These are phyloP conservation scores for Samsoniella hepiali DNA, from an alignment of 2,329 filamentous ascomycete genomes.

Conservation along the genomic window DNA sequence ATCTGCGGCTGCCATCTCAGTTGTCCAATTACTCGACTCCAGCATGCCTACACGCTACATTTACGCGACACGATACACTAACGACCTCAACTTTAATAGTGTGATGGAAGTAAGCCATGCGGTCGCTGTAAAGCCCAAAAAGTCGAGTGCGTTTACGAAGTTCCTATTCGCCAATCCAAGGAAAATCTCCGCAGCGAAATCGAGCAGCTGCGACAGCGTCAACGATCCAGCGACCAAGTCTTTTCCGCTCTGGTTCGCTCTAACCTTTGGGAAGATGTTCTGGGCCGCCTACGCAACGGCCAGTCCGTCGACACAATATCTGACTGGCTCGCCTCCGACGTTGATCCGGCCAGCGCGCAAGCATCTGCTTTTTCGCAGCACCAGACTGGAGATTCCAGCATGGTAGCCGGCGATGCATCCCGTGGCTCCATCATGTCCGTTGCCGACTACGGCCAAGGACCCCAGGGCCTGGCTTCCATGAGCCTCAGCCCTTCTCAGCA, in stretches of 20 bases:
- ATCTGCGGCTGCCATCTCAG: not conserved
- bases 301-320: slow-evolving; percentile 54
- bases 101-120: slow-evolving; percentile 57
- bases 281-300: slow-evolving; percentile 51
- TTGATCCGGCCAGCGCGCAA: slow-evolving; percentile 29
- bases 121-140: slow-evolving; percentile 53
- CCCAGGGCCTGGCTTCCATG: slow-evolving; percentile 30
- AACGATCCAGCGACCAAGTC: slow-evolving; percentile 54
- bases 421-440: slow-evolving; percentile 26
- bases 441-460: slow-evolving; percentile 23
- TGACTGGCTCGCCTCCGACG: slow-evolving; percentile 43
- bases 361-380: slow-evolving; percentile 27
- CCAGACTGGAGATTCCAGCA: slow-evolving; percentile 20
- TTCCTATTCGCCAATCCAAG: slow-evolving; percentile 62
- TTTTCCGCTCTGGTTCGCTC: slow-evolving; percentile 51
- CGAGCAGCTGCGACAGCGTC: slow-evolving; percentile 52
- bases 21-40: not conserved
- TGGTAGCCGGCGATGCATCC: slow-evolving; percentile 12
- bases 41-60: not conserved
- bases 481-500: slow-evolving; percentile 29
- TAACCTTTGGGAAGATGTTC: slow-evolving; percentile 52
- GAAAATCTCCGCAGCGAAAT: slow-evolving; percentile 59
- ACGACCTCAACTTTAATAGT: slow-evolving; percentile 47
- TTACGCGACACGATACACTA: not conserved
- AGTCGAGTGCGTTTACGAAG: slow-evolving; percentile 57